Conservation (phyloP, 2,329 filamentous ascomycete genomes). For the Lachnellula occidentalis region DNA sequence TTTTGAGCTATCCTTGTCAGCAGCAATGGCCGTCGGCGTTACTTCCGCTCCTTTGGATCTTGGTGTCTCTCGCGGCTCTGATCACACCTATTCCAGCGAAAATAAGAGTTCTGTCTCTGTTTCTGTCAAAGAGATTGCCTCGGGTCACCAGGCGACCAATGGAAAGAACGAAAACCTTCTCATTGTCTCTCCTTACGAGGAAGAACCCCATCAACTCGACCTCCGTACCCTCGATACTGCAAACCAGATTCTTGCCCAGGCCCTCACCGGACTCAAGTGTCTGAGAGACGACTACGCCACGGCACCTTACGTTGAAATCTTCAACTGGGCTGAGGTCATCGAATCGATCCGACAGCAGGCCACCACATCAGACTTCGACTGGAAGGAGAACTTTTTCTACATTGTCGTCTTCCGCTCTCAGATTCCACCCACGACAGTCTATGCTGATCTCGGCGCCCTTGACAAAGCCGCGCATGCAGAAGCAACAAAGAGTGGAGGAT, state of each 20-base stretch:
- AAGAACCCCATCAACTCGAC: constrained; percentile 65
- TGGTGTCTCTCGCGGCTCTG: background rate
- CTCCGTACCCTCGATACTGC: constrained; percentile 60
- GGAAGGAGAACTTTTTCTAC: constrained; percentile 66
- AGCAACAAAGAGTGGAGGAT: constrained; percentile 70
- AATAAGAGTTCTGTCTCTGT: background rate
- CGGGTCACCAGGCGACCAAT: background rate
- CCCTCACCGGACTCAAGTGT: constrained; percentile 59
- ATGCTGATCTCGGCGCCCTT: constrained; percentile 61
- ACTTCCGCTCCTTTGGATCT: constrained; percentile 6
- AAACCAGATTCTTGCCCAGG: constrained; percentile 64
- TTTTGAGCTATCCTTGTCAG: background rate
- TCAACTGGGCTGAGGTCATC: constrained; percentile 70
- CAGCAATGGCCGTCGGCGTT: constrained; percentile 8
- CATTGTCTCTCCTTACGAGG: constrained; percentile 71
- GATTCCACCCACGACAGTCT: constrained; percentile 62
- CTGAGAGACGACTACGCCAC: constrained; percentile 69
- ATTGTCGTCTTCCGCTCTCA: constrained; percentile 78
- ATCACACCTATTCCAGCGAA: background rate
- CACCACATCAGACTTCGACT: constrained; percentile 42
- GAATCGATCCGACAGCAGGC: constrained; percentile 49
- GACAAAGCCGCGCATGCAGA: constrained; percentile 78
- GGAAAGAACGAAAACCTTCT: constrained; percentile 37
- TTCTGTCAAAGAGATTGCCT: background rate
- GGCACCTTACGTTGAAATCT: constrained; percentile 63